Evolutionary conservation across 768 basidiomycete genomes (phyloP), one percentile per base, ranked within the genome.

Genomic region (Pleurotus cornucopiae): DNA sequence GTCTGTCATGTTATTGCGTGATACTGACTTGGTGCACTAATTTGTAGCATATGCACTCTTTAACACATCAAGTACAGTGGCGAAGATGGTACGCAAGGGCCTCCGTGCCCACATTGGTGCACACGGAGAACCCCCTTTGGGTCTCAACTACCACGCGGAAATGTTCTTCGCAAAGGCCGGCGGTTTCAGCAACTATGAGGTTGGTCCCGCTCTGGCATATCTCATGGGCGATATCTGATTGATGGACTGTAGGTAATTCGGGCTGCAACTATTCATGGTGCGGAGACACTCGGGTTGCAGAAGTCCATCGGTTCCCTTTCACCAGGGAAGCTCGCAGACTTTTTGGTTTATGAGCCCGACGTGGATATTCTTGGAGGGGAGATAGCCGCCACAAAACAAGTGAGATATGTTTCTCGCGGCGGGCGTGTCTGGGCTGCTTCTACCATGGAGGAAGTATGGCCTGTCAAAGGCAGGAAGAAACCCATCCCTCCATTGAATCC

Each of bases 111-210:
- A 86, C 61, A 84, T 90, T 57, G 88, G 88, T 20, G 87, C 87
- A 0, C 88, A 90, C 62, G 88, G 88, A 14, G 84, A 89, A 65
- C 78, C 81, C 2, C 88, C 88, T 0, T 66, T 88, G 9, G 88
- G 88, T 0, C 63, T 85, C n/a, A 87, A 86, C 70, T 91, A 89
- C 61, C 88, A 90, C 57, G 80, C 82, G 16, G 88, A 90, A 62
- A 86, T 89, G 82, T 76, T 72, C 51, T 88, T 87, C 65, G 74
- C 85, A 21, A 71, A 73, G 46, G 71, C 74, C 12, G 88, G 88
- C 18, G 88, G 88, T 2, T 67, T 89, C 60, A 82, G 70, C 23
- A 86, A 85, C 62, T 90, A 88, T 62, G 84, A 89, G 76, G 88
- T 85, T 30, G 5, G 63, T 25, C 13, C 13, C 46, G 25, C 4